Evolutionary conservation across 1,284 basidiomycete species (phyloP).

Genomic region (Cryptococcus sp.): DNA sequence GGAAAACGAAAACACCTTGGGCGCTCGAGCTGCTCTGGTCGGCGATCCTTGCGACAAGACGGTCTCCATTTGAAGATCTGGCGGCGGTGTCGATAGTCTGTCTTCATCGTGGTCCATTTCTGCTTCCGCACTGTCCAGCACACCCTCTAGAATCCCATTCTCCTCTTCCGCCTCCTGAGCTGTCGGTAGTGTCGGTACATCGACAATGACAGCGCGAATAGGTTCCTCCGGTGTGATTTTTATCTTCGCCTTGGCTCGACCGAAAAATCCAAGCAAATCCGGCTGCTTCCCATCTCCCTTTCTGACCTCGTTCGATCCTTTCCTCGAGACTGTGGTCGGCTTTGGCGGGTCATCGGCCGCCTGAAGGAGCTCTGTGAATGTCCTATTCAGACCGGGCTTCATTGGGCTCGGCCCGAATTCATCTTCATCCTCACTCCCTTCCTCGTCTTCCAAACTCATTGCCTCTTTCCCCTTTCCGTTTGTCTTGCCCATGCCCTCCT

Average conservation of each 20-base stretch:
- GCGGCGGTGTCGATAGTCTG: neutral
- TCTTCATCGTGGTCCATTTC: neutral
- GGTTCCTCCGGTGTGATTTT: too few relatives aligned
- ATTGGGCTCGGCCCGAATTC: constrained; percentile 36
- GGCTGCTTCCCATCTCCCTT: neutral
- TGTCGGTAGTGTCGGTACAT: neutral
- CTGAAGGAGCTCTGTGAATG: constrained; percentile 9
- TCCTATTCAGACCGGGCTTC: constrained; percentile 12
- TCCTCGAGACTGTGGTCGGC: neutral
- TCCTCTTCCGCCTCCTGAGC: constrained; percentile 11
- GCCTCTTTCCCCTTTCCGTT: neutral
- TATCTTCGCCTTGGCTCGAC: neutral
- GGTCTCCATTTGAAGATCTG: neutral
- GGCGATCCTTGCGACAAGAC: neutral
- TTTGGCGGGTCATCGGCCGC: neutral
- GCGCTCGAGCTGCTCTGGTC: constrained; percentile 1
- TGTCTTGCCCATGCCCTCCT: constrained; percentile 1
- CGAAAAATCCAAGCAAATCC: too few relatives aligned
- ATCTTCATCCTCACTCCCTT: constrained; percentile 21
- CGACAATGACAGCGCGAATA: too few relatives aligned
- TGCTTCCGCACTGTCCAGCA: neutral
- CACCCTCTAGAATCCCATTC: constrained; percentile 6
- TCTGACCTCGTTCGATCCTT: constrained; percentile 1
- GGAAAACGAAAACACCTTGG: constrained; percentile 21
- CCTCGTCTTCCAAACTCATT: constrained; percentile 8